Conservation (phyloP, 2,329 filamentous ascomycete species). For the Juglanconis sp. region DNA sequence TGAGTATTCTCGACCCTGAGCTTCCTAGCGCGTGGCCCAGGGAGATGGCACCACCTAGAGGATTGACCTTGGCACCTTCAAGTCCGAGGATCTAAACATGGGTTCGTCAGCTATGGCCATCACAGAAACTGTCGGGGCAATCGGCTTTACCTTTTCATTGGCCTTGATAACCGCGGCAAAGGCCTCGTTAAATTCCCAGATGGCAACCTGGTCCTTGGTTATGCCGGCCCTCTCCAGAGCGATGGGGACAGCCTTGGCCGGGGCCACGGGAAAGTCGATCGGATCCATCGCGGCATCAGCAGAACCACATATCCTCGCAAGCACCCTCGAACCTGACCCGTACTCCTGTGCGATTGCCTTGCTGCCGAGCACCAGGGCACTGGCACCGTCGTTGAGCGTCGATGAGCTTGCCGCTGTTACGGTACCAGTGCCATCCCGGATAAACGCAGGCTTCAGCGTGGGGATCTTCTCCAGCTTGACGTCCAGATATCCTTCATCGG, state of each 20-base stretch:
- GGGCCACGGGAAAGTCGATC: conserved; percentile 92
- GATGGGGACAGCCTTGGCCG: conserved; percentile 86
- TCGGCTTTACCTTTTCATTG: conserved; percentile 70
- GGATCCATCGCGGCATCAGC: conserved; percentile 89
- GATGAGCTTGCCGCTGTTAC: conserved; percentile 95
- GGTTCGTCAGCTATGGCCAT: background rate
- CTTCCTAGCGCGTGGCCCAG: conserved; percentile 89
- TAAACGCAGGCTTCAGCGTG: conserved; percentile 85
- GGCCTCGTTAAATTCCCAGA: conserved; percentile 99
- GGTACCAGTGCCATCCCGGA: conserved; percentile 79
- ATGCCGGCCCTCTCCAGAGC: conserved; percentile 87
- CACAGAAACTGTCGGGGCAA: background rate
- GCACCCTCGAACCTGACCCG: conserved; percentile 71
- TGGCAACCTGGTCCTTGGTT: conserved; percentile 81
- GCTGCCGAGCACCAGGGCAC: conserved; percentile 80
- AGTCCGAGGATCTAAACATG: conserved; percentile 68
- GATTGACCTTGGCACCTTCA: conserved; percentile 77
- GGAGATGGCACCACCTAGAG: conserved; percentile 85
- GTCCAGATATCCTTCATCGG: conserved; percentile 86
- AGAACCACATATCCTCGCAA: conserved; percentile 81
- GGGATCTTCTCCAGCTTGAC: conserved; percentile 83
- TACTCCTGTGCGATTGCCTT: conserved; percentile 78
- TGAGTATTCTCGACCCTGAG: conserved; percentile 87
- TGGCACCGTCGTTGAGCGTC: conserved; percentile 91
- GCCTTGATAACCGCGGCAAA: conserved; percentile 95